phyloP scores from a whole-genome alignment of 768 basidiomycete genomes.

The Trametes gibbosa region DNA sequence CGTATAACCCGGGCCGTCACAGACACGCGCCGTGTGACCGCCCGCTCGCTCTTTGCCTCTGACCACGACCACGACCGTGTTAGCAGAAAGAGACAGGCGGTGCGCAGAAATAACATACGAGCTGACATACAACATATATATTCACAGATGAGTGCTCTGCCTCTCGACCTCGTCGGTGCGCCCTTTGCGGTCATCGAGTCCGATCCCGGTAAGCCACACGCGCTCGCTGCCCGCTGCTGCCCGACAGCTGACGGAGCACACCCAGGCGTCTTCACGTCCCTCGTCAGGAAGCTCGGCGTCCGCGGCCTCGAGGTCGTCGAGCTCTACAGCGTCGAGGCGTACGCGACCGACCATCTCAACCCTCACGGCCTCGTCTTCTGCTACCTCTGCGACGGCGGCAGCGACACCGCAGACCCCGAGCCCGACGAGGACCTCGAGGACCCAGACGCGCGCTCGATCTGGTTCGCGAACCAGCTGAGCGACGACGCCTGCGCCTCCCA shows the following conservation, averaged over 20 bases:
- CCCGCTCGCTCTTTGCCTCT: not conserved
- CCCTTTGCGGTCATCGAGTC: constrained; percentile 62
- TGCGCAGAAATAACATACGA: too few relatives aligned
- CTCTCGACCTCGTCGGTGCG: constrained; percentile 53
- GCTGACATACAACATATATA: too few relatives aligned
- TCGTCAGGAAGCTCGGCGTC: constrained; percentile 54
- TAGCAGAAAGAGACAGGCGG: not conserved
- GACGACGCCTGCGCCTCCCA: constrained; percentile 65
- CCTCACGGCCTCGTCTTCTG: constrained; percentile 64
- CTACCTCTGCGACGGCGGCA: constrained; percentile 54
- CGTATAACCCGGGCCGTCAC: not conserved
- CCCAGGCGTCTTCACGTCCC: constrained; percentile 57
- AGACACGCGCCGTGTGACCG: constrained; percentile 2
- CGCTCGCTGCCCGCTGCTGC: too few relatives aligned
- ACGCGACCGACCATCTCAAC: constrained; percentile 57
- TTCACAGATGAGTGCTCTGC: not conserved
- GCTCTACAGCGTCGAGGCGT: constrained; percentile 61
- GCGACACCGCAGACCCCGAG: constrained; percentile 17
- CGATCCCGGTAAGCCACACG: constrained; percentile 34
- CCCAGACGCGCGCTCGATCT: constrained; percentile 53
- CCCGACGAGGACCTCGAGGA: constrained; percentile 32
- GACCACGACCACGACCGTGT: not conserved
- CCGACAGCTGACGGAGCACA: too few relatives aligned
- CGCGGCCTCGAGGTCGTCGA: constrained; percentile 53
- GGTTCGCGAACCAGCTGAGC: constrained; percentile 69